Evolutionary conservation across 163 green algal species (phyloP).

Genomic region (Scenedesmus sp.): DNA sequence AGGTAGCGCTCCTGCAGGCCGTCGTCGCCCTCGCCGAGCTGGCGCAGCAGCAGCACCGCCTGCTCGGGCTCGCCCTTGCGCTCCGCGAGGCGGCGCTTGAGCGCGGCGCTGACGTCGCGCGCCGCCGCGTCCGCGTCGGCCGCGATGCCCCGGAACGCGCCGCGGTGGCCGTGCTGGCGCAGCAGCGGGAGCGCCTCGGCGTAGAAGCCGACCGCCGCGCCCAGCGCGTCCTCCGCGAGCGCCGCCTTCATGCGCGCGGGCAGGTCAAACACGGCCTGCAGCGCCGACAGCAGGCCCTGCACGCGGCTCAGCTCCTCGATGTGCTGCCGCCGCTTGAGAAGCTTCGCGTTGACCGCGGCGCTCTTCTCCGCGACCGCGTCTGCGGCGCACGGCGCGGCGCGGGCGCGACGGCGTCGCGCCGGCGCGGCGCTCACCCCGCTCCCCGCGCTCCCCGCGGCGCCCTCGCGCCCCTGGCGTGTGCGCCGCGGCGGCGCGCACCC

Average conservation of each 20-base stretch:
- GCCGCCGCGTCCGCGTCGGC: slow-evolving; percentile 70
- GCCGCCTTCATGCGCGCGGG: slow-evolving; percentile 80
- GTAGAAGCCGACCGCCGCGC: slow-evolving; percentile 81
- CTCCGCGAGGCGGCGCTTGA: slow-evolving; percentile 74
- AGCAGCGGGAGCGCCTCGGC: slow-evolving; percentile 82
- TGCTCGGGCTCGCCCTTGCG: slow-evolving; percentile 73
- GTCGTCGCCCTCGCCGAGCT: slow-evolving; percentile 80
- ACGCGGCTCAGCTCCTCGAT: slow-evolving; percentile 91
- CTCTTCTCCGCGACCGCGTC: slow-evolving; percentile 76
- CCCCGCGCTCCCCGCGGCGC: no score
- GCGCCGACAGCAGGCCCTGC: slow-evolving; percentile 64
- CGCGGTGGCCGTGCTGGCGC: slow-evolving; percentile 67
- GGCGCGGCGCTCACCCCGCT: no score
- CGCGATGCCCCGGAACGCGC: slow-evolving; percentile 69
- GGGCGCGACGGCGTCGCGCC: no score
- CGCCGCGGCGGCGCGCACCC: no score
- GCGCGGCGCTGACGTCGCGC: slow-evolving; percentile 55
- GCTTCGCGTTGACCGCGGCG: slow-evolving; percentile 81
- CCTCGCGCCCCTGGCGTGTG: not conserved
- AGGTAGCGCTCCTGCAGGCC: slow-evolving; percentile 83
- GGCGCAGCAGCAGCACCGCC: slow-evolving; percentile 81
- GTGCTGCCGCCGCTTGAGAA: slow-evolving; percentile 77
- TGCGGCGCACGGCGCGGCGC: no score
- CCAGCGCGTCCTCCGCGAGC: slow-evolving; percentile 74
- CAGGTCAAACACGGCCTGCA: slow-evolving; percentile 89